These are phyloP conservation scores for Conringia planisiliqua DNA, from an alignment of 345 rosid genomes.

Conservation along the genomic window DNA sequence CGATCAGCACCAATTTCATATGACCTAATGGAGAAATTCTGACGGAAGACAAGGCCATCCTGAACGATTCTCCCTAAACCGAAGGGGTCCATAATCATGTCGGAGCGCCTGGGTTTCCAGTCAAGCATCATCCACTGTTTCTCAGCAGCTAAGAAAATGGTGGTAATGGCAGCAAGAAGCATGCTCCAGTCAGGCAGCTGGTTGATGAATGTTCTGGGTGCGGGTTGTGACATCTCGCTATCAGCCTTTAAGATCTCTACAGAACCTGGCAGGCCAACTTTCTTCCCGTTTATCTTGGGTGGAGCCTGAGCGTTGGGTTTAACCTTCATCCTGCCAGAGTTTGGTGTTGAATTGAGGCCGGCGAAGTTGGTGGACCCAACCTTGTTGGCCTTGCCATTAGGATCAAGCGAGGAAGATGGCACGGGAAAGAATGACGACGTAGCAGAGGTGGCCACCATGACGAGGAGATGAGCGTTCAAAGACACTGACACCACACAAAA, in stretches of 20 bases:
- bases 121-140: slow-evolving; percentile 99
- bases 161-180: slow-evolving; percentile 98
- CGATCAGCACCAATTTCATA: slow-evolving; percentile 99
- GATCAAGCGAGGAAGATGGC: slow-evolving; percentile 50
- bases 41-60: slow-evolving; percentile 81
- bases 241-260: slow-evolving; percentile 52
- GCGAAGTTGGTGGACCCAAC: slow-evolving; percentile 49
- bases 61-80: slow-evolving; percentile 87
- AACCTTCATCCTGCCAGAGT: slow-evolving; percentile 61
- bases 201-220: slow-evolving; percentile 90
- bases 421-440: slow-evolving; percentile 66
- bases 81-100: slow-evolving; percentile 78
- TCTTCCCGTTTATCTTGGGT: slow-evolving; percentile 75
- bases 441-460: slow-evolving; percentile 80
- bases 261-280: slow-evolving; percentile 46
- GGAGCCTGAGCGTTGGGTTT: slow-evolving; percentile 91
- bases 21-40: slow-evolving; percentile 88
- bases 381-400: slow-evolving; percentile 48
- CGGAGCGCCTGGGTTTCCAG: slow-evolving; percentile 90
- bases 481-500: slow-evolving; percentile 5
- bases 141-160: slow-evolving; percentile 96
- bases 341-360: slow-evolving; percentile 41
- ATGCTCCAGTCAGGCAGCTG: slow-evolving; percentile 99
- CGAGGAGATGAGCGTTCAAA: slow-evolving; percentile 19
- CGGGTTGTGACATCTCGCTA: slow-evolving; percentile 44